Conservation (phyloP, 2,329 filamentous ascomycete genomes). For the Sporothrix schenckii region DNA sequence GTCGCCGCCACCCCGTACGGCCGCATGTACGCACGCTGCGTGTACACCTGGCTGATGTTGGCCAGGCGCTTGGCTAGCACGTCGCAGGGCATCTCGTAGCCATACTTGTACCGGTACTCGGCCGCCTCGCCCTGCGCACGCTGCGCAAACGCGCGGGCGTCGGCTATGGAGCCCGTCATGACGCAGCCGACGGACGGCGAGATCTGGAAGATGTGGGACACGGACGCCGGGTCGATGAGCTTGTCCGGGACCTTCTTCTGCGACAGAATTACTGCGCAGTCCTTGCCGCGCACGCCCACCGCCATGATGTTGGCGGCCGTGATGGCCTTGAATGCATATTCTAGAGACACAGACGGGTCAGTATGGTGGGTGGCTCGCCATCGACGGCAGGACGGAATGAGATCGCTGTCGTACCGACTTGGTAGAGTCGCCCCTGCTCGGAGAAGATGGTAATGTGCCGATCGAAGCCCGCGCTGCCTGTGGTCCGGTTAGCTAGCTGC, state of each 20-base stretch:
- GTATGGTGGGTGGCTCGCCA: constrained; percentile 16
- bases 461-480: constrained; percentile 88
- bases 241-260: constrained; percentile 99
- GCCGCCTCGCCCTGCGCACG: constrained; percentile 93
- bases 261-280: constrained; percentile 94
- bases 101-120: constrained; percentile 97
- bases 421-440: constrained; percentile 95
- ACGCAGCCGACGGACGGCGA: constrained; percentile 96
- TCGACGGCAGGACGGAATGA: neutral
- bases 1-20: constrained; percentile 95
- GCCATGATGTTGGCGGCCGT: constrained; percentile 99
- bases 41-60: constrained; percentile 99
- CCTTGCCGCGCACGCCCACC: constrained; percentile 91
- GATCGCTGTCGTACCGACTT: constrained; percentile 81
- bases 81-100: constrained; percentile 99
- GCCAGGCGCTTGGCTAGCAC: constrained; percentile 93
- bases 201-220: constrained; percentile 96
- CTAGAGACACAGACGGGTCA: constrained; percentile 51
- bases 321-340: constrained; percentile 99
- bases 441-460: constrained; percentile 99
- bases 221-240: constrained; percentile 94
- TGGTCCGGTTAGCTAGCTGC: constrained; percentile 32
- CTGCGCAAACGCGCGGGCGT: constrained; percentile 90
- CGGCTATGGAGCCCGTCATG: constrained; percentile 97
- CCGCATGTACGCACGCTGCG: constrained; percentile 97